Conservation (phyloP, 1,284 basidiomycete species). For the Rhodotorula mucilaginosa region DNA sequence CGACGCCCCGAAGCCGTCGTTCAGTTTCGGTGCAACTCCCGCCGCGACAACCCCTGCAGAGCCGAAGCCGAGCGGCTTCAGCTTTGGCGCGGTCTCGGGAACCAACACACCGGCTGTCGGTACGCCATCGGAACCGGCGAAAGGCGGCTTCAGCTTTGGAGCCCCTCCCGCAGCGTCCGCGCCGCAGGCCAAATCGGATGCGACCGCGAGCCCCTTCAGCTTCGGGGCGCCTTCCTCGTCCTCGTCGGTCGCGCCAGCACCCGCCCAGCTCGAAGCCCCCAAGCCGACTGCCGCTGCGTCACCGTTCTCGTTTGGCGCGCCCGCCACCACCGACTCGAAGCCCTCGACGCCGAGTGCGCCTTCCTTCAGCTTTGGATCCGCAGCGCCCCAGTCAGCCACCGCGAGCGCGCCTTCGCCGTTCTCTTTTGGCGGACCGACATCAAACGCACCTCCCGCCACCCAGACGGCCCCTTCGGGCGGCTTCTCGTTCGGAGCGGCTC, state of each 20-base stretch:
- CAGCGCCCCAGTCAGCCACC: neutral
- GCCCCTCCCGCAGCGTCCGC: neutral
- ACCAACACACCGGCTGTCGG: neutral
- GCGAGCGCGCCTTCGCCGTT: neutral
- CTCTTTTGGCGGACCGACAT: neutral
- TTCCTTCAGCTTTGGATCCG: conserved; percentile 3
- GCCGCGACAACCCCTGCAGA: neutral
- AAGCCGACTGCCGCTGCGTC: neutral
- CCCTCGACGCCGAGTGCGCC: neutral
- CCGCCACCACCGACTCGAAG: neutral
- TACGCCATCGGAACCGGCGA: neutral
- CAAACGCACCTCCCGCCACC: neutral
- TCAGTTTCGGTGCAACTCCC: conserved; percentile 2
- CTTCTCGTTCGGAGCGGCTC: too few species aligned
- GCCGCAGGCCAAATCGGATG: neutral
- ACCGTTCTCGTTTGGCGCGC: neutral
- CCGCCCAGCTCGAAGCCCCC: neutral
- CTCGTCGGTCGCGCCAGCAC: neutral
- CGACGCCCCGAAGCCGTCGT: neutral
- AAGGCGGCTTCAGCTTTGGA: neutral
- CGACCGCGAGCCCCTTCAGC: neutral
- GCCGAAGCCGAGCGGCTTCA: neutral
- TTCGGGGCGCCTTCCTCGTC: conserved; percentile 1
- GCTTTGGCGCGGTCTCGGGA: neutral
- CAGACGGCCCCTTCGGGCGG: neutral